Percentiles rank a stretch among this genome's conserved stretches.
Evolutionary conservation across 192 early-diverging fungal genomes (phyloP).

Genomic region (Coemansia sp.): DNA sequence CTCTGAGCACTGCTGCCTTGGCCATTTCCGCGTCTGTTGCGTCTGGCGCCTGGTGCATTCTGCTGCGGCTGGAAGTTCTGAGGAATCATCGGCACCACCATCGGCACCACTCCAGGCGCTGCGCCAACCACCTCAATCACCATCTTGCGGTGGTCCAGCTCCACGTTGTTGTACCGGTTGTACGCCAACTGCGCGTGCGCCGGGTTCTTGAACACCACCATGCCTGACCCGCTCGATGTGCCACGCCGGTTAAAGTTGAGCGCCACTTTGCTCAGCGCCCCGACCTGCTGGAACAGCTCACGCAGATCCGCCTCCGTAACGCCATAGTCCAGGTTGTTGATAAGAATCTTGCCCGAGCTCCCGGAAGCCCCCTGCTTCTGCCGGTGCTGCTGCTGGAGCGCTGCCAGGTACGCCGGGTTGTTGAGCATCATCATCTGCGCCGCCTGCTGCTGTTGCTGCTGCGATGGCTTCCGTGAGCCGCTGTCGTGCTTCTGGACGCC

Average conservation of each 20-base stretch:
- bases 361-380: constrained; percentile 14
- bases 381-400: constrained; percentile 24
- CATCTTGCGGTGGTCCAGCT: constrained; percentile 46
- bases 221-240: constrained; percentile 45
- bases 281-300: constrained; percentile 45
- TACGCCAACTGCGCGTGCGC: constrained; percentile 26
- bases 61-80: constrained; percentile 17
- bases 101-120: constrained; percentile 20
- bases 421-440: constrained; percentile 46
- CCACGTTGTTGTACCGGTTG: constrained; percentile 44
- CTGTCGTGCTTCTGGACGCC: constrained; percentile 37
- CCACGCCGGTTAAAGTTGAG: constrained; percentile 44
- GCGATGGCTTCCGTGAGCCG: background rate
- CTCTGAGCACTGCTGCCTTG: constrained; percentile 6
- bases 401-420: constrained; percentile 34
- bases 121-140: constrained; percentile 29
- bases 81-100: constrained; percentile 45
- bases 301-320: constrained; percentile 47
- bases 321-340: constrained; percentile 51
- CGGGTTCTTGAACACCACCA: constrained; percentile 44
- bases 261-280: constrained; percentile 20
- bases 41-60: constrained; percentile 6
- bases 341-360: constrained; percentile 33
- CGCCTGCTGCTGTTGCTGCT: constrained; percentile 22
- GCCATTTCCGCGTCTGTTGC: constrained; percentile 10